Evolutionary conservation across 2,329 filamentous ascomycete genomes (phyloP).

Genomic region (Botrytis cinerea): DNA sequence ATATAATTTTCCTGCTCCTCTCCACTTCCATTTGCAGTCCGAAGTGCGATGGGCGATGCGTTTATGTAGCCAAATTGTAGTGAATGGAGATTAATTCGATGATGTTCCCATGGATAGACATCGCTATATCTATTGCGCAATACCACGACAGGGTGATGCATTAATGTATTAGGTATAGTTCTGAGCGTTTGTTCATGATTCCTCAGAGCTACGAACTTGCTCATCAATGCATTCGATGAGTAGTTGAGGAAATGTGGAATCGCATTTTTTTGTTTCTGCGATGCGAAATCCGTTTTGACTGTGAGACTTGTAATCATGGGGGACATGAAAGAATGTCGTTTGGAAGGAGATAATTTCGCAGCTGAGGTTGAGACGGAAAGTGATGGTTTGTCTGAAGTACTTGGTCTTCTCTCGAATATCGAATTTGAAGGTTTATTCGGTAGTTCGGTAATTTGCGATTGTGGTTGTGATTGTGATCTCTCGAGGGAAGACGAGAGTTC

Average conservation of each 20-base stretch:
- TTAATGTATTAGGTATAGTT: conserved; percentile 17
- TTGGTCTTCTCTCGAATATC: conserved; percentile 14
- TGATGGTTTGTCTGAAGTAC: conserved; percentile 18
- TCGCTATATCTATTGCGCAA: conserved; percentile 81
- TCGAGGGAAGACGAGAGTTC: background rate
- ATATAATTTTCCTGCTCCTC: conserved; percentile 36
- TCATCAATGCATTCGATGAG: background rate
- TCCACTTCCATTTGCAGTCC: conserved; percentile 30
- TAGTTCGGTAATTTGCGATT: background rate
- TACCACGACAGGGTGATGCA: conserved; percentile 20
- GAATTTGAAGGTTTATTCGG: background rate
- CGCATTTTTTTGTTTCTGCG: background rate
- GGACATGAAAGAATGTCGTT: background rate
- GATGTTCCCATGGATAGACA: conserved; percentile 83
- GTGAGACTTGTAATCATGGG: conserved; percentile 10
- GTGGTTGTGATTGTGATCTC: background rate
- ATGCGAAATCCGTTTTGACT: conserved; percentile 15
- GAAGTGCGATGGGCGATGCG: conserved; percentile 61
- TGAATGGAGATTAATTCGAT: conserved; percentile 78
- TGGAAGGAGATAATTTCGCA: conserved; percentile 4
- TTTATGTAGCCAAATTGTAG: conserved; percentile 76
- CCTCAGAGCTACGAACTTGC: conserved; percentile 25
- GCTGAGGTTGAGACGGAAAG: conserved; percentile 16
- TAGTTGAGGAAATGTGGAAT: conserved; percentile 14
- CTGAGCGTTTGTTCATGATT: conserved; percentile 23